These are phyloP conservation scores for Daldinia eschscholtzii DNA, from an alignment of 2,329 filamentous ascomycete species.

Conservation along the genomic window DNA sequence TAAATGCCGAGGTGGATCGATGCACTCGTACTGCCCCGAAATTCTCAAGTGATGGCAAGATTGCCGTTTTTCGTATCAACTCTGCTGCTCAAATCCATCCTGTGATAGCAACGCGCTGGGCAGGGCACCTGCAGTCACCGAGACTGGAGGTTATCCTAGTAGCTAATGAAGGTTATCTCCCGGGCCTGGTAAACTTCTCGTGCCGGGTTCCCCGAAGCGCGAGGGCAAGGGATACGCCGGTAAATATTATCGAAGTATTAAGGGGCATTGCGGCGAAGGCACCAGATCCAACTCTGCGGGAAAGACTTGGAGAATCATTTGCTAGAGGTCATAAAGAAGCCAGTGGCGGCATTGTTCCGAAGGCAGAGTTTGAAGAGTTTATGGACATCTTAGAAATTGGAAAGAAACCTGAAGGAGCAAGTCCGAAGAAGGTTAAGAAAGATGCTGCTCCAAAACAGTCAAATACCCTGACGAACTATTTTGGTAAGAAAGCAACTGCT, in stretches of 20 bases:
- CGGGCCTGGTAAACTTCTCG: constrained; percentile 74
- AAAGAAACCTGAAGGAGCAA: constrained; percentile 60
- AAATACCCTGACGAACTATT: constrained; percentile 69
- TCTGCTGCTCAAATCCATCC: constrained; percentile 74
- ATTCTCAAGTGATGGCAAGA: constrained; percentile 71
- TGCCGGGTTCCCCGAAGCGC: constrained; percentile 72
- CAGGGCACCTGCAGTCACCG: constrained; percentile 68
- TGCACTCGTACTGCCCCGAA: constrained; percentile 73
- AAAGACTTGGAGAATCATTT: constrained; percentile 72
- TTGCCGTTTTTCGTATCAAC: constrained; percentile 73
- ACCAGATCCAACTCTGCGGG: constrained; percentile 55
- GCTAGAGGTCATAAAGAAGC: constrained; percentile 76
- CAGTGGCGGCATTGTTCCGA: constrained; percentile 72
- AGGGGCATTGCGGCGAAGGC: constrained; percentile 62
- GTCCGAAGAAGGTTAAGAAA: constrained; percentile 52
- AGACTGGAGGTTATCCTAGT: constrained; percentile 74
- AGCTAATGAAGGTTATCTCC: constrained; percentile 75
- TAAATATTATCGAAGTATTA: constrained; percentile 73
- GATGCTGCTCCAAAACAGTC: constrained; percentile 57
- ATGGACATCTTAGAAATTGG: constrained; percentile 70
- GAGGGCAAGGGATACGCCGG: constrained; percentile 63
- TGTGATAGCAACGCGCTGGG: constrained; percentile 76
- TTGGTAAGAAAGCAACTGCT: constrained; percentile 55
- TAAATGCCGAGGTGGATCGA: constrained; percentile 71
- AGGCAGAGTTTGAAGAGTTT: constrained; percentile 73